Base-by-base conservation (phyloP, 257 asterid genomes). In the Solanum chaucha region DNA sequence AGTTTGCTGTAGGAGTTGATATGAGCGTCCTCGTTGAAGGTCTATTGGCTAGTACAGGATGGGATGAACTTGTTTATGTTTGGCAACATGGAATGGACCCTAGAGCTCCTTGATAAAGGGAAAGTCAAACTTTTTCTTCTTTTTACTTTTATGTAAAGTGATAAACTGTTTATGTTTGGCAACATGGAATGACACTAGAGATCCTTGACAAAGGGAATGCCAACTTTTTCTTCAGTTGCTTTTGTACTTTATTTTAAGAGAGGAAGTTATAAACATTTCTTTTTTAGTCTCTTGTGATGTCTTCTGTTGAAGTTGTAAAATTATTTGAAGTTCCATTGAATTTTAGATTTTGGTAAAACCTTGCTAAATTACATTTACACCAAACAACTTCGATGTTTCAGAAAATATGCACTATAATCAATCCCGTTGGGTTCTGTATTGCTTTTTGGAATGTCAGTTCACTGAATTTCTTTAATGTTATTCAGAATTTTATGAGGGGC, bases 71-170 rank as follows among this genome's bases (percentile, higher is more conserved):
- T 68, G 98, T 93, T 84, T 95, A 95, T 68, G 98, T 95, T 64
- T 97, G 99, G 99, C 99, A 93, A 88, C 98, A 97, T 20, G 99
- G 99, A 13, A 94, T 94, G 36, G 99, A 97, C 88, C 99, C 99
- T 10, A 93, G 98, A 90, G 98, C 99, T 4, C 91, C 95, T 32
- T 95, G 92, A 96, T n/a, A 82, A 30, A 19, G 28, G 86, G 87
- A 85, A 85, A 80, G 75, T 41, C 87, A 20, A 36, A 1, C 19
- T 61, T 74, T 80, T 40, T 36, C 15, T 64, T 84, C 55, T 30
- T 85, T 30, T 64, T 72, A 17, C 65, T 15, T 85, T 88, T 82
- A 30, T 87, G 34, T 86, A 70, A 17, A 17, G 1, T 55, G 64
- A 55, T 55, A 55, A 55, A 55, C n/a, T 55, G 24, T 19, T 19